Percentiles rank a stretch among this genome's conserved stretches.
Conservation (phyloP, 495 filamentous ascomycete genomes). For the Aspergillus biplanus region DNA sequence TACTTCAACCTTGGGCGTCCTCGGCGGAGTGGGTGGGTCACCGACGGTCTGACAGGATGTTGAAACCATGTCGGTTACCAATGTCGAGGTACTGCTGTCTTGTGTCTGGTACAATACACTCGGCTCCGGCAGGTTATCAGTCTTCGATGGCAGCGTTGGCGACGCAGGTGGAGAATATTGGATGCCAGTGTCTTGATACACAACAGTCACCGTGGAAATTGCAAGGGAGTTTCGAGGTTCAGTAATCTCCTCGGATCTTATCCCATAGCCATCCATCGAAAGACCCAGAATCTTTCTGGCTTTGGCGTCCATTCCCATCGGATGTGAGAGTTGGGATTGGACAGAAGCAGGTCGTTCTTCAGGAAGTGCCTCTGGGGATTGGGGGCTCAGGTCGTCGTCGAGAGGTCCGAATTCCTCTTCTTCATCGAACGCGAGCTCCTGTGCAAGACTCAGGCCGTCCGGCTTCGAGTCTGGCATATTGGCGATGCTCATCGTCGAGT, state of each 20-base stretch:
- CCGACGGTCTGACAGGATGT: conserved; percentile 71
- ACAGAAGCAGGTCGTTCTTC: conserved; percentile 52
- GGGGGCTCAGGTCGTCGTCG: conserved; percentile 36
- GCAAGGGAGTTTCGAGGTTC: conserved; percentile 25
- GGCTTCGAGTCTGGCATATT: conserved; percentile 59
- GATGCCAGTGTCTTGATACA: conserved; percentile 73
- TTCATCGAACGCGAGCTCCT: conserved; percentile 85
- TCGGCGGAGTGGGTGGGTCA: conserved; percentile 68
- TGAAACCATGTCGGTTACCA: conserved; percentile 65
- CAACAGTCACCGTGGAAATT: conserved; percentile 16
- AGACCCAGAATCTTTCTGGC: conserved; percentile 56
- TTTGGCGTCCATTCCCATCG: conserved; percentile 45
- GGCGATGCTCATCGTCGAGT: conserved; percentile 62
- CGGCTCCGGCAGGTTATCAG: conserved; percentile 4
- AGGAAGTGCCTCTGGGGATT: conserved; percentile 46
- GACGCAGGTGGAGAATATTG: conserved; percentile 85
- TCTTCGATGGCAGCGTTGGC: conserved; percentile 49
- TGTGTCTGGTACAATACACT: conserved; percentile 24
- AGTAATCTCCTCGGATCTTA: conserved; percentile 25
- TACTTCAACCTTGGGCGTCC: conserved; percentile 61
- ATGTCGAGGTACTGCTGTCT: conserved; percentile 35
- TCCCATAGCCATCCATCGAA: conserved; percentile 32
- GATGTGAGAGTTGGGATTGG: conserved; percentile 44
- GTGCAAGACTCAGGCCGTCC: conserved; percentile 78
- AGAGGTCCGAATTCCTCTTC: conserved; percentile 62